Conservation (phyloP, 129 eudicot genomes). For the Daucus carota region DH1_v3.0 NC_030386.2:34073501-34074000, state of each 20-base stretch:
- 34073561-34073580: slow-evolving; percentile 51
- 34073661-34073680: slow-evolving; percentile 63
- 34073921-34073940: no score
- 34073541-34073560: slow-evolving; percentile 34
- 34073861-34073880: no score
- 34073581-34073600: slow-evolving; percentile 46
- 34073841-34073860: no score
- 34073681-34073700: slow-evolving; percentile 65
- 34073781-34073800: no score
- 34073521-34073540: slow-evolving; percentile 39
- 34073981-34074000: no score
- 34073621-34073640: slow-evolving; percentile 22
- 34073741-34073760: background rate
- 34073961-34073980: no score
- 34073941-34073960: no score
- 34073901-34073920: no score
- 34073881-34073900: no score
- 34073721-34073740: slow-evolving; percentile 3
- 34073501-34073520: slow-evolving; percentile 34
- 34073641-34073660: slow-evolving; percentile 27
- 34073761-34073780: background rate
- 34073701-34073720: slow-evolving; percentile 57
- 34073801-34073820: background rate
- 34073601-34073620: slow-evolving; percentile 27
- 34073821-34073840: no score